These are phyloP conservation scores for Lactarius sanguifluus DNA, from an alignment of 768 basidiomycete genomes.

Conservation along the genomic window DNA sequence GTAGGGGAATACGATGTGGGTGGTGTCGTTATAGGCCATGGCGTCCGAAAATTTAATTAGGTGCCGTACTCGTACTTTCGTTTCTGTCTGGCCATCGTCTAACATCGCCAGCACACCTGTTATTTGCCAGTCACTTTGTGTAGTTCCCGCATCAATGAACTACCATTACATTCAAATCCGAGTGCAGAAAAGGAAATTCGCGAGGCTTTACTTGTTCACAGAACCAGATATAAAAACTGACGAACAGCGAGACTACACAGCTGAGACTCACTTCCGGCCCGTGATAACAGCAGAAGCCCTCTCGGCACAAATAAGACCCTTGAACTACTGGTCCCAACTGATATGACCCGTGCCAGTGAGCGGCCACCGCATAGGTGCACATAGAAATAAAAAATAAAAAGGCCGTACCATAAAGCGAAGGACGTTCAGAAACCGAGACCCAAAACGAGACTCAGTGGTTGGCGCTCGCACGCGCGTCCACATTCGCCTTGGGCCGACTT, in stretches of 20 bases:
- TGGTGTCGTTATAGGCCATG: not conserved
- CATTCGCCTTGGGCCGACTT: no score
- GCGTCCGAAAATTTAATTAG: not conserved
- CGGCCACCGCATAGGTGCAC: not conserved
- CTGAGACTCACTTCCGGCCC: no score
- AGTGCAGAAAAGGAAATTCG: not conserved
- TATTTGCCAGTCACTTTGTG: not conserved
- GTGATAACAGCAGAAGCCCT: no score
- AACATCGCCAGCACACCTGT: not conserved
- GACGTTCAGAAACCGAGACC: no score
- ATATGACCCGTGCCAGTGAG: not conserved
- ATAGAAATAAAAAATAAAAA: no score
- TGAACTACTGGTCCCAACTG: not conserved
- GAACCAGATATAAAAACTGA: not conserved
- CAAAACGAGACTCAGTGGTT: no score
- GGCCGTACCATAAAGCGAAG: no score
- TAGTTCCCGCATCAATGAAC: not conserved
- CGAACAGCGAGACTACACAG: not conserved
- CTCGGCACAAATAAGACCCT: no score
- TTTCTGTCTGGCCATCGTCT: not conserved
- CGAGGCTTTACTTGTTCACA: not conserved
- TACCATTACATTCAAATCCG: not conserved
- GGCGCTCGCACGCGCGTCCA: no score
- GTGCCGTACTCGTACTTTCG: not conserved
- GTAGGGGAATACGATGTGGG: slow-evolving; percentile 43